Base-by-base conservation (phyloP, 129 eudicot genomes). In the Pittosporum tobira region DNA sequence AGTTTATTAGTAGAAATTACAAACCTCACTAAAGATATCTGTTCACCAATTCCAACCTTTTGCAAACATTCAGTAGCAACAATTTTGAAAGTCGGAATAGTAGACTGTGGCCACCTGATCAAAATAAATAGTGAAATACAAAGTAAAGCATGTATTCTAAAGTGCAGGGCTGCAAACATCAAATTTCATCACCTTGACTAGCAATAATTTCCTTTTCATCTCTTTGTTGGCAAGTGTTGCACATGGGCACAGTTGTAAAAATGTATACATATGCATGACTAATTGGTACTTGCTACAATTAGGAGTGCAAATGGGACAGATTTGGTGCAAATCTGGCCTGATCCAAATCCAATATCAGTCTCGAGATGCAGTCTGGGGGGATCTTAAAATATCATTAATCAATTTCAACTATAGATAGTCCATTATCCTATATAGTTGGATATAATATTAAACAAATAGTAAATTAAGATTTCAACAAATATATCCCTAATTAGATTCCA, bases 21-120 rank as follows among this genome's bases (percentile, higher is more conserved):
- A 45, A 68, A 91, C 99, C 99, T 91, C 73, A 91, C 84, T 78
- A 83, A 62, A 48, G 78, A 83, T 66, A 87, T 81, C 46, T 87
- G 83, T 81, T 91, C 99, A 12, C 88, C 90, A 59, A 64, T 68
- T 64, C 94, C 29, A 53, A 91, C 69, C 65, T 56, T 79, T 77
- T 87, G 81, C 69, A 87, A 49, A 64, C 90, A 74, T 59, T 83
- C 71, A 7, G 99, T 75, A 50, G 76, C 25, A 16, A 61, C 2
- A 46, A 87, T 40, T 71, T 74, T 86, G 75, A 91, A 91, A 58
- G 90, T 70, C 7, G 99, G 99, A 67, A 91, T 46, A n/a, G 42
- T 43, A 57, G 64, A 71, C 15, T 87, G 90, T 61, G 99, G 99
- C 88, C 94, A 91, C 98, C 98, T 91, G 59, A 45, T 34, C 29